Evolutionary conservation across 78 protist genomes (phyloP).

Genomic region (slime mould (Dictyostelium discoideum)): DNA sequence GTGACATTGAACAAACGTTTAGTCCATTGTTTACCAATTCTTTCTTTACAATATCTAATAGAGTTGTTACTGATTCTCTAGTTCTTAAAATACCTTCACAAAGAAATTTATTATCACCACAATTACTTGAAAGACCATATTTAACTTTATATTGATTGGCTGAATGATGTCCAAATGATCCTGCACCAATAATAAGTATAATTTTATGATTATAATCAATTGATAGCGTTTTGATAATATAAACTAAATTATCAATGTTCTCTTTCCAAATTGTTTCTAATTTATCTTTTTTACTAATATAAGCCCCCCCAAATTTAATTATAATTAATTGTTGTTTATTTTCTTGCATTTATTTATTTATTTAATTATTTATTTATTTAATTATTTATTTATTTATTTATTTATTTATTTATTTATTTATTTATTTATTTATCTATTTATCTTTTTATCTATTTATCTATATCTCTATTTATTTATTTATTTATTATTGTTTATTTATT

Average conservation of each 20-base stretch:
- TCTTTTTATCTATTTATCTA: too few relatives aligned
- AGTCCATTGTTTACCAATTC: neutral
- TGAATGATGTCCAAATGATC: slow-evolving; percentile 66
- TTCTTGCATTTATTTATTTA: neutral
- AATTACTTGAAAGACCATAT: neutral
- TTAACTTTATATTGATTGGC: slow-evolving; percentile 11
- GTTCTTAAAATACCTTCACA: neutral
- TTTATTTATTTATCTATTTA: neutral
- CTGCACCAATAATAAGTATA: slow-evolving; percentile 55
- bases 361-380: neutral
- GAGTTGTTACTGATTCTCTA: neutral
- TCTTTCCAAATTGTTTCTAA: neutral
- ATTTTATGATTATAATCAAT: neutral
- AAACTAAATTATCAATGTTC: slow-evolving; percentile 11
- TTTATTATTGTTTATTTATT: too few relatives aligned
- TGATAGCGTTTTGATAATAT: neutral
- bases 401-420: neutral
- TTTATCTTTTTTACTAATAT: slow-evolving; percentile 17
- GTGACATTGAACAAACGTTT: neutral
- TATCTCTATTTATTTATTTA: too few relatives aligned
- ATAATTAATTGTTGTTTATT: slow-evolving; percentile 13
- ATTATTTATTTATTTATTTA: neutral
- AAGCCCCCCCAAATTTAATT: slow-evolving; percentile 72
- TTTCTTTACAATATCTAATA: neutral
- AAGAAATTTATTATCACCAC: neutral